Evolutionary conservation across 1,284 basidiomycete species (phyloP).

Genomic region (Pholiota adiposa): DNA sequence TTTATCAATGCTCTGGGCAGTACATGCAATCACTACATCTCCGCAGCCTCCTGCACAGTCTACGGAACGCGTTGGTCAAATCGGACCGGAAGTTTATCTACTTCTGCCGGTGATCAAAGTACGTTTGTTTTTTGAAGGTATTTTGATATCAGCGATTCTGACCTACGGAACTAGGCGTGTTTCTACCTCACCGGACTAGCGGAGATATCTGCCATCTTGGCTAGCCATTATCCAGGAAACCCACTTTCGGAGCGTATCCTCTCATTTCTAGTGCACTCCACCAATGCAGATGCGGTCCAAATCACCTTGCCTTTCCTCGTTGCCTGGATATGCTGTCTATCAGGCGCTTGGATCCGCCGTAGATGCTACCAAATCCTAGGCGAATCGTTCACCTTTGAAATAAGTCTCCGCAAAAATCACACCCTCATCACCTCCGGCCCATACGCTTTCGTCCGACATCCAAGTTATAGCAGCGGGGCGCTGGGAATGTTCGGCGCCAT

Average conservation of each 20-base stretch:
- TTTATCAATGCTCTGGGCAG: slow-evolving; percentile 20
- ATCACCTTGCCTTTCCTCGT: slow-evolving; percentile 9
- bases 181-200: slow-evolving; percentile 7
- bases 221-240: not conserved
- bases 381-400: slow-evolving; percentile 42
- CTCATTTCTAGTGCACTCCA: not conserved
- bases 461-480: slow-evolving; percentile 20
- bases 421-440: slow-evolving; percentile 42
- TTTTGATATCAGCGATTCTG: too few relatives aligned
- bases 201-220: slow-evolving; percentile 1
- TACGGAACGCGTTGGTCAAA: slow-evolving; percentile 15
- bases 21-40: slow-evolving; percentile 18
- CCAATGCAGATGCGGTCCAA: not conserved
- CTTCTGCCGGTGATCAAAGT: slow-evolving; percentile 17
- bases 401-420: slow-evolving; percentile 42
- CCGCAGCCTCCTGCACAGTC: slow-evolving; percentile 18
- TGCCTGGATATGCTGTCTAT: slow-evolving; percentile 13
- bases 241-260: not conserved
- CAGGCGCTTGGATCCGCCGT: slow-evolving; percentile 7
- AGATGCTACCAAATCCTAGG: slow-evolving; percentile 29
- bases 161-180: not conserved
- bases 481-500: slow-evolving; percentile 13
- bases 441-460: slow-evolving; percentile 43
- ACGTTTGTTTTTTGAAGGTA: not conserved
- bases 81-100: slow-evolving; percentile 19